phyloP scores from a whole-genome alignment of 192 early-diverging fungal species.

The Tieghemiomyces parasiticus region DNA sequence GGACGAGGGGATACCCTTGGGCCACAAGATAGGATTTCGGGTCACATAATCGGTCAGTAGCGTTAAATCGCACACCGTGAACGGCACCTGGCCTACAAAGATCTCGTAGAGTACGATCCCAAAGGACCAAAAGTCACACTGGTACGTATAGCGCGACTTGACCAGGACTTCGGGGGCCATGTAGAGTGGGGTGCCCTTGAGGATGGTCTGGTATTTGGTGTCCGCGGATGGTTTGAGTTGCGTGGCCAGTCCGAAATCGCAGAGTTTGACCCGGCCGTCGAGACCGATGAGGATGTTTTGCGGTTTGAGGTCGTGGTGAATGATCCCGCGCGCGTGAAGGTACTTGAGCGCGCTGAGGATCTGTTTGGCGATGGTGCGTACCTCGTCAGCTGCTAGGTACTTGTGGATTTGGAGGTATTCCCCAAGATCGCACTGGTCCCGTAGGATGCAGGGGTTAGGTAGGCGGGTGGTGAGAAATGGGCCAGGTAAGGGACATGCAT shows the following conservation, averaged over 20 bases:
- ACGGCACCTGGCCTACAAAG: conserved; percentile 29
- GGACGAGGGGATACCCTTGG: conserved; percentile 24
- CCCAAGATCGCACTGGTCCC: conserved; percentile 23
- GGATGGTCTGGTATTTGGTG: conserved; percentile 8
- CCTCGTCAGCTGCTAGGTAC: conserved; percentile 25
- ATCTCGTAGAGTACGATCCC: conserved; percentile 32
- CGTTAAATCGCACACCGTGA: conserved; percentile 23
- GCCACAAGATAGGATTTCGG: conserved; percentile 32
- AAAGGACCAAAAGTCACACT: conserved; percentile 31
- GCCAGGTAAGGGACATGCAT: no score
- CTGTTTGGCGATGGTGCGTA: conserved; percentile 27
- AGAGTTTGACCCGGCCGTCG: conserved; percentile 35
- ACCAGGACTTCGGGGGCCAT: conserved; percentile 22
- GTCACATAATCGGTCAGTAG: conserved; percentile 28
- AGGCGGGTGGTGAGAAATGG: no score
- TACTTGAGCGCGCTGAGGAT: conserved; percentile 42
- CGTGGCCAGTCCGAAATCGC: conserved; percentile 32
- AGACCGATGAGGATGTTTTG: conserved; percentile 46
- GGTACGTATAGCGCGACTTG: conserved; percentile 28
- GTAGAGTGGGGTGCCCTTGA: conserved; percentile 9
- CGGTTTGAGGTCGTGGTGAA: conserved; percentile 59
- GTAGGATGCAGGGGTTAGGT: no score
- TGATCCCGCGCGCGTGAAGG: conserved; percentile 45
- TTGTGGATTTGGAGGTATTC: conserved; percentile 22
- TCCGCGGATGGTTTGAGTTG: conserved; percentile 17